Conservation (phyloP, 2,329 filamentous ascomycete species). For the Cladosporium sp. region DNA sequence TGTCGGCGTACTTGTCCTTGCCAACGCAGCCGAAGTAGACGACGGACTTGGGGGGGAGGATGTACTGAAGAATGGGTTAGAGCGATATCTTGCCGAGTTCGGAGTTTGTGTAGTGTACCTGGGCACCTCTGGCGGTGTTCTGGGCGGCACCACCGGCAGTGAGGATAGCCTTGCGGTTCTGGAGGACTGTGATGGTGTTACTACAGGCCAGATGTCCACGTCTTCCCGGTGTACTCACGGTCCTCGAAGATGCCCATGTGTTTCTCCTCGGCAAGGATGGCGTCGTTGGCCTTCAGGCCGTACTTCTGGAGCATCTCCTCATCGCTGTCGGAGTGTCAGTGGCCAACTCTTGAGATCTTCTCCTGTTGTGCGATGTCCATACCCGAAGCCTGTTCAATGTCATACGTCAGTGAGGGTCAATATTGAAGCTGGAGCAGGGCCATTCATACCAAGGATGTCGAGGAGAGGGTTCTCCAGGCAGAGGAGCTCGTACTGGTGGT, state of each 20-base stretch:
- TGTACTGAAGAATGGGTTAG: slow-evolving; percentile 61
- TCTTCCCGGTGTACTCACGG: slow-evolving; percentile 46
- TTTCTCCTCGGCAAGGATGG: slow-evolving; percentile 92
- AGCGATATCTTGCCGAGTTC: background rate
- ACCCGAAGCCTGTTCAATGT: slow-evolving; percentile 15
- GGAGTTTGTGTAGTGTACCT: slow-evolving; percentile 49
- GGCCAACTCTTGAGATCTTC: background rate
- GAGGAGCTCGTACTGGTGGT: slow-evolving; percentile 76
- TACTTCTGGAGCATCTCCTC: slow-evolving; percentile 89
- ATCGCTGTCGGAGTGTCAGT: slow-evolving; percentile 58
- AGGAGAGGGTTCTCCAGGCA: slow-evolving; percentile 97
- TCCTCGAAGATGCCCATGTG: slow-evolving; percentile 91
- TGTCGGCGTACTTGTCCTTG: slow-evolving; percentile 92
- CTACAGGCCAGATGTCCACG: background rate
- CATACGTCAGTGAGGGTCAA: slow-evolving; percentile 17
- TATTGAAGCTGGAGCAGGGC: slow-evolving; percentile 1
- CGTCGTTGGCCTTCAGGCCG: slow-evolving; percentile 90
- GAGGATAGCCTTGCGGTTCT: slow-evolving; percentile 89
- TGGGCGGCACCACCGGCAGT: slow-evolving; percentile 96
- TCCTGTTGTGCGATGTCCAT: background rate
- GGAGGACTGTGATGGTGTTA: slow-evolving; percentile 50
- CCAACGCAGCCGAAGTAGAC: slow-evolving; percentile 93
- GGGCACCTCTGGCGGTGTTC: slow-evolving; percentile 93
- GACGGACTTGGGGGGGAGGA: slow-evolving; percentile 84
- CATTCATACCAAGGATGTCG: slow-evolving; percentile 76